Evolutionary conservation across 1,139 yeast genomes (phyloP).

Genomic region (Protomyces inouyei): DNA sequence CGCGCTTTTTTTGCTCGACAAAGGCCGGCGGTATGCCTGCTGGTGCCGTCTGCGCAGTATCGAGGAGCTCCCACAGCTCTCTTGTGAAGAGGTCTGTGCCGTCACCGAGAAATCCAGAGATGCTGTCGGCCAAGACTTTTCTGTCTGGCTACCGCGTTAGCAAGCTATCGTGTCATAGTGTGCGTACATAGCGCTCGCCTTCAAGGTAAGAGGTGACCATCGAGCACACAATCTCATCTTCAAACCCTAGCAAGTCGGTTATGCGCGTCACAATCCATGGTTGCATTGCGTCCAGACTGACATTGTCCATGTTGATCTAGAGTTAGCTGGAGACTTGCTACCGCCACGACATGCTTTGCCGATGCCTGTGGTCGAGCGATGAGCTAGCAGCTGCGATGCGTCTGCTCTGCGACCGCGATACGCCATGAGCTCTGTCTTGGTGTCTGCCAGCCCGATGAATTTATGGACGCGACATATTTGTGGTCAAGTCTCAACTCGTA

Average conservation of each 20-base stretch:
- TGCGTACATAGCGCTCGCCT: slow-evolving; percentile 3
- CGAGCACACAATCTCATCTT: slow-evolving; percentile 32
- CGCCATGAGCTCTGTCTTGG: not conserved
- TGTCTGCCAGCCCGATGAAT: too few species aligned
- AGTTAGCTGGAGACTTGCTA: not conserved
- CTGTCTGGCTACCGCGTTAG: slow-evolving; percentile 30
- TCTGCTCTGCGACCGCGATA: not conserved
- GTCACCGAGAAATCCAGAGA: slow-evolving; percentile 35
- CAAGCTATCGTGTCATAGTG: not conserved
- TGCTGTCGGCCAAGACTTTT: slow-evolving; percentile 31
- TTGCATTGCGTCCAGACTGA: slow-evolving; percentile 32
- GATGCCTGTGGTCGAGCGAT: not conserved
- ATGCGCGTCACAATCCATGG: slow-evolving; percentile 32
- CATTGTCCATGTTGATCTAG: slow-evolving; percentile 30
- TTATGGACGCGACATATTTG: too few species aligned
- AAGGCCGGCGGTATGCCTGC: slow-evolving; percentile 36
- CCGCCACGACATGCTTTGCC: not conserved
- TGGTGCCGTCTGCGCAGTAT: slow-evolving; percentile 35
- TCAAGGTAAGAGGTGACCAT: slow-evolving; percentile 29
- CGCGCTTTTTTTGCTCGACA: slow-evolving; percentile 33
- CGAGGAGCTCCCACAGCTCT: slow-evolving; percentile 35
- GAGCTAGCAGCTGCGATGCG: not conserved
- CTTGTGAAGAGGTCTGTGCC: slow-evolving; percentile 33
- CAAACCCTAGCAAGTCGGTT: slow-evolving; percentile 26
- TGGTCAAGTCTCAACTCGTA: too few species aligned